These are phyloP conservation scores for Solanum etuberosum DNA, from an alignment of 257 asterid species.

Conservation along the genomic window DNA sequence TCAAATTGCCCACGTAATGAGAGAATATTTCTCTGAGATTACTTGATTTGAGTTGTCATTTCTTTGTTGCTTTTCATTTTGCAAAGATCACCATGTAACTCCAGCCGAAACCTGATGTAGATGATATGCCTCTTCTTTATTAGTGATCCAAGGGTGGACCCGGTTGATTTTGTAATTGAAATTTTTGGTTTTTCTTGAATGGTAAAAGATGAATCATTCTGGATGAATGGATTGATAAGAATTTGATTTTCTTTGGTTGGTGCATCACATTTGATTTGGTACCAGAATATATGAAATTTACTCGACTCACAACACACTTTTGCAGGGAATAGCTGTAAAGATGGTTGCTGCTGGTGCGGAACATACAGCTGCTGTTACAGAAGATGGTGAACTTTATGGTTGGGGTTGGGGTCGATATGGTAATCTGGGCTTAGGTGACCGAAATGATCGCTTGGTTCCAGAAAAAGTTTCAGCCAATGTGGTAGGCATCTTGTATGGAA, in stretches of 20 bases:
- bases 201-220: neutral
- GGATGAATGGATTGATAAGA: neutral
- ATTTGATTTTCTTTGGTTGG: neutral
- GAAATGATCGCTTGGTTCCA: conserved; percentile 76
- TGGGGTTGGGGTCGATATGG: conserved; percentile 99
- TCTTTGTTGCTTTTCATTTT: neutral
- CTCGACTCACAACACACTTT: neutral
- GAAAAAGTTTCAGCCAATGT: conserved; percentile 57
- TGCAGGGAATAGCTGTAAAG: conserved; percentile 71
- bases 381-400: conserved; percentile 91
- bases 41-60: neutral
- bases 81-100: neutral
- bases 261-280: neutral
- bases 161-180: neutral
- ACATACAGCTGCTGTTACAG: conserved; percentile 98
- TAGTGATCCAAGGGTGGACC: neutral
- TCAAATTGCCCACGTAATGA: neutral
- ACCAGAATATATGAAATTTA: neutral
- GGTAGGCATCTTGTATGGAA: conserved; percentile 26
- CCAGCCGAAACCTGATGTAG: neutral
- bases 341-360: conserved; percentile 99
- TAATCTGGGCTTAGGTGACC: conserved; percentile 92
- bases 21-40: neutral
- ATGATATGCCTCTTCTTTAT: neutral
- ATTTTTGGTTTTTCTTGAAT: neutral